A percentile compares a stretch with the other conserved stretches of the same genome.
These are phyloP conservation scores for Ceratocystis variospora DNA, from an alignment of 2,329 filamentous ascomycete species.

Conservation along the genomic window DNA sequence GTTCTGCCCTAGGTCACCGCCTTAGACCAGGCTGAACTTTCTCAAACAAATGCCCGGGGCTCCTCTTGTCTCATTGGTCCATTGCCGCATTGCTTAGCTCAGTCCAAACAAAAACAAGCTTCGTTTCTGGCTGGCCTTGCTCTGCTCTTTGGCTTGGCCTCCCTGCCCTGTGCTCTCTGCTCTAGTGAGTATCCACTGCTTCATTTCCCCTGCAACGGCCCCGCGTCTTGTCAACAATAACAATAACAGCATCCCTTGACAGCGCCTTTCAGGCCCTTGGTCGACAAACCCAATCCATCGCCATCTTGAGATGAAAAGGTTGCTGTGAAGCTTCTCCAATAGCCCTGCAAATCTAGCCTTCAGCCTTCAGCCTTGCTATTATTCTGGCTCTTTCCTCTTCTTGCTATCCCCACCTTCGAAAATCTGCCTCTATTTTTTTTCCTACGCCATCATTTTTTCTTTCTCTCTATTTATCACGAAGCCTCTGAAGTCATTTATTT, in stretches of 20 bases:
- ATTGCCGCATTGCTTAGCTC: too few species aligned
- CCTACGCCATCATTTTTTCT: background rate
- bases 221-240: conserved; percentile 10
- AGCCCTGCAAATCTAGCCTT: conserved; percentile 10
- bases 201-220: conserved; percentile 17
- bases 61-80: too few species aligned
- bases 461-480: conserved; percentile 6
- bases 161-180: background rate
- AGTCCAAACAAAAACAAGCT: too few species aligned
- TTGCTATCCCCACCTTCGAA: conserved; percentile 4
- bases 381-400: background rate
- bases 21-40: too few species aligned
- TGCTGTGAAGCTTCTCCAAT: background rate
- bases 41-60: too few species aligned
- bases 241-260: conserved; percentile 3
- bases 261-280: background rate
- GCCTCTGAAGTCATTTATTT: conserved; percentile 3
- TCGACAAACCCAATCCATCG: conserved; percentile 1
- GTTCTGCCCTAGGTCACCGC: too few species aligned
- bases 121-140: too few species aligned
- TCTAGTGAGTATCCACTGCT: background rate
- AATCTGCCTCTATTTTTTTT: conserved; percentile 7
- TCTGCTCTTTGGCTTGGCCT: background rate
- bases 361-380: conserved; percentile 12
- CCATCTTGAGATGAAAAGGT: conserved; percentile 12